Evolutionary conservation across 2,329 filamentous ascomycete genomes (phyloP).

Genomic region (Kalaharituber pfeilii): DNA sequence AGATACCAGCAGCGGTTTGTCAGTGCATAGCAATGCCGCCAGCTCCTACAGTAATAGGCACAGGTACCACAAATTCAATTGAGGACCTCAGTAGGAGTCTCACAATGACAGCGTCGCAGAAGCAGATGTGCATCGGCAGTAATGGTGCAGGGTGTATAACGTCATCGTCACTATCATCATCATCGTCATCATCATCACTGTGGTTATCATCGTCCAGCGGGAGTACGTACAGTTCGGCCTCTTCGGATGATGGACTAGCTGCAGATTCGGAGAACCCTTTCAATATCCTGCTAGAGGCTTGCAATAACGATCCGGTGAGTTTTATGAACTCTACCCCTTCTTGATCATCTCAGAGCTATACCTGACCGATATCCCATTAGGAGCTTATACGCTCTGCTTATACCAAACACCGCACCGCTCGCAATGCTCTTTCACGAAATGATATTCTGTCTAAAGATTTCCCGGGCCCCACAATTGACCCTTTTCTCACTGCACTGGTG

Average conservation of each 20-base stretch:
- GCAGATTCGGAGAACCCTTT: conserved; percentile 48
- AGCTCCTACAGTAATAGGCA: conserved; percentile 9
- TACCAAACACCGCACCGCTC: conserved; percentile 50
- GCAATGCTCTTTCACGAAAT: conserved; percentile 57
- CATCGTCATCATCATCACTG: background rate
- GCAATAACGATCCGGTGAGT: conserved; percentile 48
- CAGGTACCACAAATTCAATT: conserved; percentile 12
- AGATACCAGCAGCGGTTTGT: no score
- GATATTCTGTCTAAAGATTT: conserved; percentile 56
- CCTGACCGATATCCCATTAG: conserved; percentile 28
- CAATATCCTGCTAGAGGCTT: conserved; percentile 51
- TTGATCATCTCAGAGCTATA: background rate
- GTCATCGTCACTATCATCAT: background rate
- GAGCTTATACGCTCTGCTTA: conserved; percentile 55
- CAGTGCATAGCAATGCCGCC: no score
- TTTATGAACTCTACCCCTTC: background rate
- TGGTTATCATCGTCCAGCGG: no score
- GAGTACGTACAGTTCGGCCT: background rate
- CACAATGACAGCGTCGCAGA: background rate
- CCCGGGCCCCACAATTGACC: conserved; percentile 54
- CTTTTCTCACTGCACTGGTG: conserved; percentile 39
- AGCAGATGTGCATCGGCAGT: background rate
- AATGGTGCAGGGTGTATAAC: background rate
- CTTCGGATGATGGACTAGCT: background rate
- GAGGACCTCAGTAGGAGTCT: conserved; percentile 16